phyloP scores from a whole-genome alignment of 1,284 basidiomycete species.

The Somion occarium region DNA sequence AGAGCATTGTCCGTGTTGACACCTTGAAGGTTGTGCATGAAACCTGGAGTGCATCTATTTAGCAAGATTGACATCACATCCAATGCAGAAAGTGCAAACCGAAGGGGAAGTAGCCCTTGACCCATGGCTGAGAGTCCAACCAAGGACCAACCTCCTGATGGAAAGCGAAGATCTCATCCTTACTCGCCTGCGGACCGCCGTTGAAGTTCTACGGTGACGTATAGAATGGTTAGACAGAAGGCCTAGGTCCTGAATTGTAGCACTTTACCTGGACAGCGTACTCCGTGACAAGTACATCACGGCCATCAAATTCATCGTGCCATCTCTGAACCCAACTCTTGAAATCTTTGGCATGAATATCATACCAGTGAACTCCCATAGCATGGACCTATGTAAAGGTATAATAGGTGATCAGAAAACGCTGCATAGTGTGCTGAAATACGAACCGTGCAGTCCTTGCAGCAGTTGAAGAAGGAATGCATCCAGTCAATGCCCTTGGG shows the following conservation, averaged over 20 bases:
- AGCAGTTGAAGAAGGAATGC: slow-evolving; percentile 54
- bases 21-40: slow-evolving; percentile 63
- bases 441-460: slow-evolving; percentile 47
- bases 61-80: background rate
- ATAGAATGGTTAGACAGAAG: slow-evolving; percentile 7
- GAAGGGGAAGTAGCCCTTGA: slow-evolving; percentile 65
- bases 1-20: slow-evolving; percentile 64
- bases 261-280: slow-evolving; percentile 54
- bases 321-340: slow-evolving; percentile 46
- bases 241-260: background rate
- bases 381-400: slow-evolving; percentile 40
- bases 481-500: slow-evolving; percentile 61
- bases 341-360: slow-evolving; percentile 42
- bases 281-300: slow-evolving; percentile 63
- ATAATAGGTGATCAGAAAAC: slow-evolving; percentile 14
- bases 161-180: slow-evolving; percentile 49
- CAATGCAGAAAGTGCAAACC: slow-evolving; percentile 35
- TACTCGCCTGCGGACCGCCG: slow-evolving; percentile 48
- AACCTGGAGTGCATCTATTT: slow-evolving; percentile 43
- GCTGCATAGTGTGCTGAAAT: too few species aligned
- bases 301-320: slow-evolving; percentile 43
- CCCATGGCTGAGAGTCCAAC: slow-evolving; percentile 49
- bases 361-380: slow-evolving; percentile 61
- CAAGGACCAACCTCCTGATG: slow-evolving; percentile 50
- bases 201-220: slow-evolving; percentile 50